A percentile compares a stretch with the other conserved stretches of the same genome.
These are phyloP conservation scores for Lentithecium fluviatile DNA, from an alignment of 495 filamentous ascomycete species.

Conservation along the genomic window DNA sequence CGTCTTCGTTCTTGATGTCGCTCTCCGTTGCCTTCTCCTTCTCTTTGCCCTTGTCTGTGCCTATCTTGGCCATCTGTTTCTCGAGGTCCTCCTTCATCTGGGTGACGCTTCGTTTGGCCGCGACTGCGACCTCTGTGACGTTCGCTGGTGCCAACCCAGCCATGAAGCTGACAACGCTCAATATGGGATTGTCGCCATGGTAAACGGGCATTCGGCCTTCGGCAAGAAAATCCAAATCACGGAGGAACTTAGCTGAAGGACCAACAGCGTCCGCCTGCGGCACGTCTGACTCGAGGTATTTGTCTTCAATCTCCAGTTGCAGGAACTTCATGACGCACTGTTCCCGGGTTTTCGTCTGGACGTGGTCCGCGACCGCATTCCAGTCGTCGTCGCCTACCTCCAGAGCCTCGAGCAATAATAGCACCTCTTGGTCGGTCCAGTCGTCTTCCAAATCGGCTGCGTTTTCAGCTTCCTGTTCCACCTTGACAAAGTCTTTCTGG, in stretches of 20 bases:
- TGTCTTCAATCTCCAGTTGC: slow-evolving; percentile 54
- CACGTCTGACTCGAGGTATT: slow-evolving; percentile 52
- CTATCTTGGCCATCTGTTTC: slow-evolving; percentile 66
- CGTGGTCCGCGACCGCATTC: slow-evolving; percentile 86
- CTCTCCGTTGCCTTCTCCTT: slow-evolving; percentile 46
- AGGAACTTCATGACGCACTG: slow-evolving; percentile 96
- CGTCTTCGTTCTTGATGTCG: slow-evolving; percentile 49
- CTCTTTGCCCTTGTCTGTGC: slow-evolving; percentile 36
- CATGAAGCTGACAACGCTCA: slow-evolving; percentile 91
- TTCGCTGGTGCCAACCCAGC: slow-evolving; percentile 83
- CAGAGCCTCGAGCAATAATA: slow-evolving; percentile 81
- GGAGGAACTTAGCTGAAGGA: slow-evolving; percentile 39
- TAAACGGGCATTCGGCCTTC: slow-evolving; percentile 78
- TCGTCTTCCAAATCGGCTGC: slow-evolving; percentile 73
- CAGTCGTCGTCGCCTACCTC: slow-evolving; percentile 94
- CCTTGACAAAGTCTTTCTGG: slow-evolving; percentile 73
- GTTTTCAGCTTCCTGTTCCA: slow-evolving; percentile 80
- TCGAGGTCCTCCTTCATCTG: slow-evolving; percentile 75
- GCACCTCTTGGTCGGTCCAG: slow-evolving; percentile 86
- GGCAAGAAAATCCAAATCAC: slow-evolving; percentile 60
- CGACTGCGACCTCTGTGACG: slow-evolving; percentile 70
- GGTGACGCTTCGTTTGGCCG: slow-evolving; percentile 78
- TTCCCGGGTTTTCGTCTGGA: slow-evolving; percentile 86
- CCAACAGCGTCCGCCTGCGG: slow-evolving; percentile 49
- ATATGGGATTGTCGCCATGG: slow-evolving; percentile 88